A percentile compares a stretch with the other conserved stretches of the same genome.
Evolutionary conservation across 331 rosid species (phyloP).

Genomic region (Spiraea crenata): DNA sequence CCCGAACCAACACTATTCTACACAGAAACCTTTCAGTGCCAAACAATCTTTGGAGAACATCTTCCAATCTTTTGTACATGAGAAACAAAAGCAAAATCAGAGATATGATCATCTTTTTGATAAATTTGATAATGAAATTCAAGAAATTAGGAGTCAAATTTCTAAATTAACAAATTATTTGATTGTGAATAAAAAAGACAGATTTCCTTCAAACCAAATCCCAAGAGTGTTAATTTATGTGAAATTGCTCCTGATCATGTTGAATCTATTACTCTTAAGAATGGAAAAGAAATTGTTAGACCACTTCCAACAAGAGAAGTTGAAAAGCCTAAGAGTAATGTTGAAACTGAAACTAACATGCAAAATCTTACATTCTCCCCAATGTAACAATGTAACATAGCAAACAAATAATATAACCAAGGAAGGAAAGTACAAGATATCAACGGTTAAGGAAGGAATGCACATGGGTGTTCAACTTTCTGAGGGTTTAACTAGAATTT

Average conservation of each 20-base stretch:
- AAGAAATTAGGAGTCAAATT: neutral
- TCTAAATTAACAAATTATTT: neutral
- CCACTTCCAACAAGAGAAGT: too few species aligned
- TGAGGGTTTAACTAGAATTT: too few species aligned
- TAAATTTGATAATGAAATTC: neutral
- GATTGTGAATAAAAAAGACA: neutral
- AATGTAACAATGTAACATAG: too few species aligned
- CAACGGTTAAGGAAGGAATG: too few species aligned
- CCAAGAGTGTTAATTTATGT: neutral
- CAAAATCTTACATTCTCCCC: too few species aligned
- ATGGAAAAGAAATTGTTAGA: neutral
- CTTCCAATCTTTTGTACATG: neutral
- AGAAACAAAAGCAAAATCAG: neutral
- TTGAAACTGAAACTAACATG: too few species aligned
- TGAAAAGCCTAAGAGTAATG: too few species aligned
- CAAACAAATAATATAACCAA: too few species aligned
- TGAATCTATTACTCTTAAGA: neutral
- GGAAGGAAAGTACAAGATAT: too few species aligned
- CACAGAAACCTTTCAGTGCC: neutral
- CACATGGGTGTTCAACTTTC: too few species aligned
- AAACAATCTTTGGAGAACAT: neutral
- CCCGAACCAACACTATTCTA: neutral
- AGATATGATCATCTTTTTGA: neutral
- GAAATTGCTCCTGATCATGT: neutral
- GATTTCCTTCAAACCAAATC: neutral